Percentiles rank a stretch among this genome's conserved stretches.
These are phyloP conservation scores for Collybia nuda DNA, from an alignment of 768 basidiomycete species.

Conservation along the genomic window DNA sequence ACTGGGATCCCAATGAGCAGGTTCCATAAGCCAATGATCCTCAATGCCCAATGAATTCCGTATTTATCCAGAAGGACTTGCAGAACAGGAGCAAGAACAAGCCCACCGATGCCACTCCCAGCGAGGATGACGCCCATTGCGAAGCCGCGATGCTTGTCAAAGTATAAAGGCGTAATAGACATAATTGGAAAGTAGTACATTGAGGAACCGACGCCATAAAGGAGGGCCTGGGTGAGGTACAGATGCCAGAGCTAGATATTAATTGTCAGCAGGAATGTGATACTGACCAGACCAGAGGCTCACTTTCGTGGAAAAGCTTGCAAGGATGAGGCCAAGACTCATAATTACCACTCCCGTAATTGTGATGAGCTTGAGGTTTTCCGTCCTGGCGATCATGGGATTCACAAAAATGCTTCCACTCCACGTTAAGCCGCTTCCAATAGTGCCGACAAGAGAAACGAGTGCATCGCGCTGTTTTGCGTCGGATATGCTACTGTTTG, in stretches of 20 bases:
- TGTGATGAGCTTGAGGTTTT: conserved; percentile 32
- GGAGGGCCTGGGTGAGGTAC: conserved; percentile 38
- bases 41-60: conserved; percentile 33
- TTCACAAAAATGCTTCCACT: conserved; percentile 45
- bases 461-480: conserved; percentile 37
- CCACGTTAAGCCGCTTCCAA: conserved; percentile 45
- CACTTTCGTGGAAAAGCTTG: conserved; percentile 37
- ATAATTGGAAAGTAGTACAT: conserved; percentile 45
- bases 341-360: conserved; percentile 35
- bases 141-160: conserved; percentile 42
- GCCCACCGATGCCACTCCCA: conserved; percentile 41
- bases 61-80: conserved; percentile 31
- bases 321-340: conserved; percentile 39
- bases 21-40: conserved; percentile 42
- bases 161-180: conserved; percentile 39
- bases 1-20: conserved; percentile 34
- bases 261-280: background rate
- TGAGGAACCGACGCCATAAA: conserved; percentile 42
- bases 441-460: conserved; percentile 40
- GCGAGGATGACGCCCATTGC: conserved; percentile 43
- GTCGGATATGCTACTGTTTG: conserved; percentile 29
- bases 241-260: conserved; percentile 39
- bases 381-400: conserved; percentile 31
- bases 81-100: conserved; percentile 39
- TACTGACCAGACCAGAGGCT: background rate